These are phyloP conservation scores for Azolla pinnata DNA, from an alignment of 75 land plant genomes.

Conservation along the genomic window DNA sequence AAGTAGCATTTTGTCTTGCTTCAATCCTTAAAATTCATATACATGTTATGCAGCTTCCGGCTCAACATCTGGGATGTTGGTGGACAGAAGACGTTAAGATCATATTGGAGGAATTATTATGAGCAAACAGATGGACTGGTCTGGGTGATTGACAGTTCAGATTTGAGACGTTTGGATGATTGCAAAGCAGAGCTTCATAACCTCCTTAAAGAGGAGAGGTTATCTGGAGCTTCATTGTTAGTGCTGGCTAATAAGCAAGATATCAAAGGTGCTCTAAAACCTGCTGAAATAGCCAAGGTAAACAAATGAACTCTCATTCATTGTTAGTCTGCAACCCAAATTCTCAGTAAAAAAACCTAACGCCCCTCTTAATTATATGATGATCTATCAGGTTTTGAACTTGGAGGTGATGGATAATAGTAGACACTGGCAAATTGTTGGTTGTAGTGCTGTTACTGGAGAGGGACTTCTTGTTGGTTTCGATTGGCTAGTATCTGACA, in stretches of 20 bases:
- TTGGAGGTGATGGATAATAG: conserved; percentile 88
- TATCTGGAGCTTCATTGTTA: conserved; percentile 84
- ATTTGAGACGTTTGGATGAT: conserved; percentile 77
- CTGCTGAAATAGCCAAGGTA: conserved; percentile 80
- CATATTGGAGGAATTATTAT: conserved; percentile 96
- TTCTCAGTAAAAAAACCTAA: background rate
- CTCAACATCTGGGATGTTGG: conserved; percentile 98
- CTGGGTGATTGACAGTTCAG: conserved; percentile 99
- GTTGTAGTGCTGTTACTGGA: conserved; percentile 91
- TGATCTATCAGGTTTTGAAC: conserved; percentile 52
- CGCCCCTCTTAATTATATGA: too few relatives aligned
- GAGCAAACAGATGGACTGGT: conserved; percentile 96
- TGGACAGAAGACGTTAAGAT: conserved; percentile 84
- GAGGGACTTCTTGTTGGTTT: conserved; percentile 89
- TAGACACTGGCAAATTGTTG: conserved; percentile 88
- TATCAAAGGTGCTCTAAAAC: conserved; percentile 80
- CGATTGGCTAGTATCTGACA: conserved; percentile 94
- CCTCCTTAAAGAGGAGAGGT: conserved; percentile 92
- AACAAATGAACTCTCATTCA: conserved; percentile 1
- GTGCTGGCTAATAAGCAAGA: conserved; percentile 95
- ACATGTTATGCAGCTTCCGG: conserved; percentile 24
- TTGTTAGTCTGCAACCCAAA: background rate
- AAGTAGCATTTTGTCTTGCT: too few relatives aligned
- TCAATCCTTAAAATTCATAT: background rate
- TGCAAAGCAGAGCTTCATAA: conserved; percentile 79